Evolutionary conservation across 305 asterid species (phyloP).

Genomic region (Fraxinus greggii): DNA sequence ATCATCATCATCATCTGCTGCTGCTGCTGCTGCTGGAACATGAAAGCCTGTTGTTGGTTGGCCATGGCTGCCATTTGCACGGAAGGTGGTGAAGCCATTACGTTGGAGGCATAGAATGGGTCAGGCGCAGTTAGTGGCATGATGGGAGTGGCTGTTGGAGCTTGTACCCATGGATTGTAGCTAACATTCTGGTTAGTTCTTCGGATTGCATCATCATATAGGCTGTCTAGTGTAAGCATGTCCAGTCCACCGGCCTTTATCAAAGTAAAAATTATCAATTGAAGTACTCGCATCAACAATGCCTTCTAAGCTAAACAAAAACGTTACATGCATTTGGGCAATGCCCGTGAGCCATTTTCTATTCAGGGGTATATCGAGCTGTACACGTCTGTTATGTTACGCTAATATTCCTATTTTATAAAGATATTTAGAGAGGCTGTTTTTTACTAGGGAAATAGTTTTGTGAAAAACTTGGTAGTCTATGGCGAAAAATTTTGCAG

Average conservation of each 20-base stretch:
- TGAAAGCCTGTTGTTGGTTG: conserved; percentile 45
- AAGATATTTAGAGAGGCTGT: background rate
- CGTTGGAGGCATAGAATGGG: conserved; percentile 43
- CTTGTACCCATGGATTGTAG: conserved; percentile 49
- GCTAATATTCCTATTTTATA: background rate
- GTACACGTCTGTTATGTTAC: background rate
- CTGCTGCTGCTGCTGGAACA: conserved; percentile 46
- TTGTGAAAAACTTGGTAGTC: background rate
- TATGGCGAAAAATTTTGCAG: background rate
- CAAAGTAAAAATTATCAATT: background rate
- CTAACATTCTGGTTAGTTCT: conserved; percentile 43
- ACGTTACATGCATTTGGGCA: background rate
- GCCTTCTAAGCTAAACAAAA: background rate
- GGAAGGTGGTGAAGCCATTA: conserved; percentile 35
- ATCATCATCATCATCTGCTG: conserved; percentile 42
- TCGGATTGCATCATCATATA: conserved; percentile 55
- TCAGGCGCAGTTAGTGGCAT: conserved; percentile 34
- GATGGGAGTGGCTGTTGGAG: conserved; percentile 29
- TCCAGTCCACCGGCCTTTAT: conserved; percentile 50
- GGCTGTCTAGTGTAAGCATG: conserved; percentile 51
- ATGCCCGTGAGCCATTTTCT: background rate
- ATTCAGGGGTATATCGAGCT: background rate
- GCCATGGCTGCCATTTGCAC: conserved; percentile 48
- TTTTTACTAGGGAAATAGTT: background rate
- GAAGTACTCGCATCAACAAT: background rate